Evolutionary conservation across 768 basidiomycete species (phyloP), one percentile per base, ranked within the genome.

Genomic region (Rhodotorula sphaerocarpa): DNA sequence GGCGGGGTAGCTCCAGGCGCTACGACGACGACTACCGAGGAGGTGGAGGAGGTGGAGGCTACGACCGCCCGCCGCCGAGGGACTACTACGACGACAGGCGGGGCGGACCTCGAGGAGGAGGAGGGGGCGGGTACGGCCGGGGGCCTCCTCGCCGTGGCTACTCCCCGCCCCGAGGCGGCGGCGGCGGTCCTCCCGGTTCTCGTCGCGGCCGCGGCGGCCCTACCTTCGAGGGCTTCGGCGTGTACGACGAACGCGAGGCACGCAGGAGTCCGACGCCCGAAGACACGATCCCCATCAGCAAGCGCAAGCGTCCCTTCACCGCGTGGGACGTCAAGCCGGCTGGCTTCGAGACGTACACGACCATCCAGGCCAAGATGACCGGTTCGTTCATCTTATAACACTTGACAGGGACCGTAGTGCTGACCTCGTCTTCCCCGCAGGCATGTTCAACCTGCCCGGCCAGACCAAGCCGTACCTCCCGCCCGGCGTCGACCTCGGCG

Each of bases 291-390:
- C 85, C 88, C 0, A 76, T 99, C 66, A 86, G 86, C 12, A 89
- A 96, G 73, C 80, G 91, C 66, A 86, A 86, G 74, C 79, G 91
- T 33, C 88, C 88, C 71, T 87, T 89, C 9, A 90, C 89, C 48
- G 88, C 88, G 0, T 99, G 95, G 95, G 90, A 99, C 75, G 86
- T 95, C 27, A 87, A 90, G 75, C 89, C 92, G 23, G 87, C 88
- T 5, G 91, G 91, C 7, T 97, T 95, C 68, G 93, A 97, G 73
- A 87, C 88, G 70, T 89, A 95, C 71, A 86, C 86, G 7, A 90
- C 93, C 21, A 81, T 90, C 80, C 91, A 96, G 74, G 95, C 95
- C n/a, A 99, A 99, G 76, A 87, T 90, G 78, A 96, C 92, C 46
- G 95, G 93, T 90, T 69, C 54, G 79, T 70, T 33, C 23, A 16